Evolutionary conservation across 2,329 filamentous ascomycete species (phyloP).

Genomic region (Botrytis sinoallii): DNA sequence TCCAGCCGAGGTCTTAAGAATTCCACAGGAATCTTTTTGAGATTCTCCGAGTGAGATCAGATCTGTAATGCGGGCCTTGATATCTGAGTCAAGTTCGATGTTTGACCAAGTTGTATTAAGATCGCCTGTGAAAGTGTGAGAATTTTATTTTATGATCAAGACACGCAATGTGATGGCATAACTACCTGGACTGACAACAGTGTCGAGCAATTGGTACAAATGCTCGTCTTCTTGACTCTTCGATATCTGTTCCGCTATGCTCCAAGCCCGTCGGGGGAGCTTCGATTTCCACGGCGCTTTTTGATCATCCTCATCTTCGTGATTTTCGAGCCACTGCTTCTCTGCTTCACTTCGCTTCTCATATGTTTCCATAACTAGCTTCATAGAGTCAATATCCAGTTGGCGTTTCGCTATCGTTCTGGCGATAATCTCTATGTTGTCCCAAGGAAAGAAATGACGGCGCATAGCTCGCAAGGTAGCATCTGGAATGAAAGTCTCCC

Average conservation of each 20-base stretch:
- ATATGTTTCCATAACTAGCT: not conserved
- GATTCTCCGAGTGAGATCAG: not conserved
- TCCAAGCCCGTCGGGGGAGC: not conserved
- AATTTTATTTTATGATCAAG: not conserved
- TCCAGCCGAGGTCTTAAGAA: not conserved
- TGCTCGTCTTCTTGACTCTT: not conserved
- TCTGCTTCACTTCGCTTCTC: not conserved
- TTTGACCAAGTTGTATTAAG: not conserved
- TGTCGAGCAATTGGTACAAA: not conserved
- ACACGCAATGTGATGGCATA: not conserved
- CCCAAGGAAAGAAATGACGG: not conserved
- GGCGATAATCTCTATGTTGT: not conserved
- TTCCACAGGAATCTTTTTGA: not conserved
- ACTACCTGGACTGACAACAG: not conserved
- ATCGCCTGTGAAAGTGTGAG: not conserved
- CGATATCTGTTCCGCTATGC: constrained; percentile 1
- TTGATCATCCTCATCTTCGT: not conserved
- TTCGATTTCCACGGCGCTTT: not conserved
- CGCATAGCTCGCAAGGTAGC: not conserved
- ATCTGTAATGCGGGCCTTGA: not conserved
- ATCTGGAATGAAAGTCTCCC: not conserved
- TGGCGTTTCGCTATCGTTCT: not conserved
- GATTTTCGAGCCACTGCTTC: not conserved
- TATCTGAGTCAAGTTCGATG: not conserved
- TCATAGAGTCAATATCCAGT: not conserved